Base-by-base conservation (phyloP, 768 basidiomycete genomes). In the Pilatotrama ljubarskyi region DNA sequence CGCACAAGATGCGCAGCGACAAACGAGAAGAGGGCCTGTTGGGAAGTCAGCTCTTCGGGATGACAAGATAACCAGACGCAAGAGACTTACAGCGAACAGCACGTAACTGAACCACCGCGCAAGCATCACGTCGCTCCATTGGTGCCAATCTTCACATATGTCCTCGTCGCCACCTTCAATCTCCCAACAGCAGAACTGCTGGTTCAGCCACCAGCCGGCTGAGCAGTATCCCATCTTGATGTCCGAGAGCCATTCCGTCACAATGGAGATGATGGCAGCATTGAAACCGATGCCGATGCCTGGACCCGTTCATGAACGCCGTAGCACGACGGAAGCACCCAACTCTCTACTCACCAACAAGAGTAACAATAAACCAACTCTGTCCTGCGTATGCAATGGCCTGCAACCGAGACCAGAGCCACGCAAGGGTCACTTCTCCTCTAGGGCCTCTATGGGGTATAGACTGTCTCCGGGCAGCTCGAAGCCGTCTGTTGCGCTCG, bases 131-230 rank as follows among this genome's bases (percentile, higher is more conserved):
- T 81, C 76, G 70, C 93, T 86, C 97, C 97, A 98, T 40, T 88
- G 76, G 72, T 88, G 85, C 97, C 97, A 99, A 44, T 92, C 94
- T 4, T 90, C 82, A 72, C 97, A 99, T 14, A 83, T 87, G 55
- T 86, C 88, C 17, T 84, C 81, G 64, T 88, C 90, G 44, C 88
- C 88, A 6, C 79, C 82, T 63, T 94, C 93, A 55, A 98, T 87
- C 70, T 98, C 97, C 88, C 95, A 95, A 71, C 97, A 99, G 75
- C 97, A 99, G 72, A 98, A 98, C 69, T 97, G 92, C 68, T 94
- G 88, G 73, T 95, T 97, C 55, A 99, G 73, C 96, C 97, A 99
- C 97, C 97, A 99, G 1, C 93, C 95, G 65, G 95, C 93, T 3
- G 85, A 81, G 75, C 97, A 99, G 70, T 98, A 97, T 1, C 97